Evolutionary conservation across 2,329 filamentous ascomycete genomes (phyloP), one percentile per base, ranked within the genome.

Genomic region (Aspergillus carbonarius): DNA sequence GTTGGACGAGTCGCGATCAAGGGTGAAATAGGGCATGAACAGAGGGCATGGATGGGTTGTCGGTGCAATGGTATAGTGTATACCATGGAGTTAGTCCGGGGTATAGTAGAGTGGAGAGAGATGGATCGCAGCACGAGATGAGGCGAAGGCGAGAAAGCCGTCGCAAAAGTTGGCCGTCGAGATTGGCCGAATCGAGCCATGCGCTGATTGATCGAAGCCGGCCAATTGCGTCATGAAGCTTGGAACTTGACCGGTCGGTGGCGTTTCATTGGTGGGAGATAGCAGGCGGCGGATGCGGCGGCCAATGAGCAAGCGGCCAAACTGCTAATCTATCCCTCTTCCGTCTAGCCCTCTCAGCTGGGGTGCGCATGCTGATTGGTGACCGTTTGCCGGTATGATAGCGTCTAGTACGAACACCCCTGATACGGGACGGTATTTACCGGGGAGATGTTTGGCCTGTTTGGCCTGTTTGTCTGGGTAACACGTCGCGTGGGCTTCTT

Each of bases 21-120:
- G 39, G 47, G 32, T 60, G 46, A 55, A 63, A 50, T 49, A 35
- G 15, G 59, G 59, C 60, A 63, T 63, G 35, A 42, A 32, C 27
- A 4, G 50, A 30, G 20, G 32, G 48, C 30, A 51, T 51, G 17
- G 32, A 48, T 48, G 32, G 4, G 30, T 10, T 27, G 39, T 13
- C n/a, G n/a, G 15, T 27, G 20, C 9, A 37, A 37, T 30, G 25
- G 17, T 12, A 15, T 8, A 49, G 56, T 46, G 23, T n/a, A n/a
- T n/a, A n/a, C n/a, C n/a, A n/a, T n/a, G n/a, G n/a, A n/a, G n/a
- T n/a, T n/a, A n/a, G n/a, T n/a, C n/a, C n/a, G n/a, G n/a, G n/a
- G n/a, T n/a, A n/a, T 15, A 44, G 13, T 7, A 34, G 15, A 53
- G 18, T 5, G n/a, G 23, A 37, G 23, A 5, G 15, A 40, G 30